Percentiles rank a stretch among this genome's conserved stretches.
phyloP scores from a whole-genome alignment of 495 filamentous ascomycete species.

The Penicillium pulvis region DNA sequence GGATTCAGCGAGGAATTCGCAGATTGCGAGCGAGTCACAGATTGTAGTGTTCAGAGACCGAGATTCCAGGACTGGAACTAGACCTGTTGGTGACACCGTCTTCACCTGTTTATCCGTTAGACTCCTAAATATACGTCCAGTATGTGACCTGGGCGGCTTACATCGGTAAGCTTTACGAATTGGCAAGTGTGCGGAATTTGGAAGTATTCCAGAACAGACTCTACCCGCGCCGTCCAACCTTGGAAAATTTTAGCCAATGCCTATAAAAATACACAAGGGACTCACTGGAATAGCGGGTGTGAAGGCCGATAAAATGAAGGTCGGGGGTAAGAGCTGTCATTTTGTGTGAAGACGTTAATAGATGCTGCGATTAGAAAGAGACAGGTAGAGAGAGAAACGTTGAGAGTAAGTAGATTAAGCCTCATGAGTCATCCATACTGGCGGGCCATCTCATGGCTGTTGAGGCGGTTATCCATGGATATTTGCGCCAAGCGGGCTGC shows the following conservation, averaged over 20 bases:
- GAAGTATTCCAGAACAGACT: slow-evolving; percentile 41
- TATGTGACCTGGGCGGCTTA: slow-evolving; percentile 3
- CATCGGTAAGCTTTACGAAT: slow-evolving; percentile 28
- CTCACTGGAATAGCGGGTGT: not conserved
- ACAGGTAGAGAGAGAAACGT: too few species aligned
- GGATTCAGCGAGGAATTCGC: slow-evolving; percentile 54
- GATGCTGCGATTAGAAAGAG: too few species aligned
- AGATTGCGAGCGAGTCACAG: slow-evolving; percentile 56
- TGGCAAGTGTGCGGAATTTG: slow-evolving; percentile 31
- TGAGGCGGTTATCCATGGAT: too few species aligned
- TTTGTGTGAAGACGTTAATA: too few species aligned
- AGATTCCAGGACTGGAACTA: slow-evolving; percentile 37
- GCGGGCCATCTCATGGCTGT: too few species aligned
- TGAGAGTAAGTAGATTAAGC: too few species aligned
- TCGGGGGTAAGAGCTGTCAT: not conserved
- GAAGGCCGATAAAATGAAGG: not conserved
- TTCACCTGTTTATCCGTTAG: slow-evolving; percentile 21
- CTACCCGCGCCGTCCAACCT: slow-evolving; percentile 43
- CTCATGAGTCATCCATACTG: too few species aligned
- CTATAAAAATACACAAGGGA: not conserved
- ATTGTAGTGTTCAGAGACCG: slow-evolving; percentile 35
- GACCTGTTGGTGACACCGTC: slow-evolving; percentile 30
- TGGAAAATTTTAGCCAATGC: slow-evolving; percentile 1
- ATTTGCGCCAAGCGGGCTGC: slow-evolving; percentile 8
- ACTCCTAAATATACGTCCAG: not conserved